A percentile compares a stretch with the other conserved stretches of the same genome.
These are phyloP conservation scores for Agaricus sinodeliciosus DNA, from an alignment of 768 basidiomycete genomes.

Conservation along the genomic window DNA sequence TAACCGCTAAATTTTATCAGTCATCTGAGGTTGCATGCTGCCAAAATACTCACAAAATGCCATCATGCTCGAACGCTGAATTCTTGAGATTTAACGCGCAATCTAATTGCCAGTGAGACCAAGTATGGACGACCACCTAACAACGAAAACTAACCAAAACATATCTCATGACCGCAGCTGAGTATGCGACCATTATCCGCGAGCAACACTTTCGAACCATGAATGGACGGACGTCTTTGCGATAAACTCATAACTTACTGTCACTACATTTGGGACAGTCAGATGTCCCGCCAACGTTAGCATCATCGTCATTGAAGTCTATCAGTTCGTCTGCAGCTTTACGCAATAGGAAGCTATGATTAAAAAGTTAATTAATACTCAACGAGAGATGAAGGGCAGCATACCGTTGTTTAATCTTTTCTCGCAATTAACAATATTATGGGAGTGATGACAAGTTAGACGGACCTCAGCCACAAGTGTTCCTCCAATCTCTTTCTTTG, in stretches of 20 bases:
- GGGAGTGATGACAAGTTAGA: neutral
- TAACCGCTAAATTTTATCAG: constrained; percentile 33
- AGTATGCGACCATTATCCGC: constrained; percentile 50
- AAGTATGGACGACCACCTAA: neutral
- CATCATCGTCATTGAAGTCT: constrained; percentile 38
- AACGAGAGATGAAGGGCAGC: neutral
- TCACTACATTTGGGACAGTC: constrained; percentile 65
- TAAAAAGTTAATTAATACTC: neutral
- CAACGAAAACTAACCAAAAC: constrained; percentile 36
- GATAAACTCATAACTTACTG: constrained; percentile 25
- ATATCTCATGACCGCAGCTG: constrained; percentile 61
- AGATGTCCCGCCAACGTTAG: constrained; percentile 32
- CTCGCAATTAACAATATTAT: neutral
- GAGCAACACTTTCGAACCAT: neutral
- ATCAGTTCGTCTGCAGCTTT: constrained; percentile 35
- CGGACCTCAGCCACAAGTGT: constrained; percentile 35
- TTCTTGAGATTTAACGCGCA: constrained; percentile 50
- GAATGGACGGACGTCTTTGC: neutral
- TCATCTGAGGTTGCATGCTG: neutral
- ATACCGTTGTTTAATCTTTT: constrained; percentile 11
- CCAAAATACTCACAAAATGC: constrained; percentile 44
- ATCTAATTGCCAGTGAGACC: constrained; percentile 25
- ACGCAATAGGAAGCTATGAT: constrained; percentile 38
- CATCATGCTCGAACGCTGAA: constrained; percentile 46
- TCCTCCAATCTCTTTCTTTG: constrained; percentile 38